Conservation (phyloP, 371 early-diverging fungal species). For the Saksenaea vasiformis region DNA sequence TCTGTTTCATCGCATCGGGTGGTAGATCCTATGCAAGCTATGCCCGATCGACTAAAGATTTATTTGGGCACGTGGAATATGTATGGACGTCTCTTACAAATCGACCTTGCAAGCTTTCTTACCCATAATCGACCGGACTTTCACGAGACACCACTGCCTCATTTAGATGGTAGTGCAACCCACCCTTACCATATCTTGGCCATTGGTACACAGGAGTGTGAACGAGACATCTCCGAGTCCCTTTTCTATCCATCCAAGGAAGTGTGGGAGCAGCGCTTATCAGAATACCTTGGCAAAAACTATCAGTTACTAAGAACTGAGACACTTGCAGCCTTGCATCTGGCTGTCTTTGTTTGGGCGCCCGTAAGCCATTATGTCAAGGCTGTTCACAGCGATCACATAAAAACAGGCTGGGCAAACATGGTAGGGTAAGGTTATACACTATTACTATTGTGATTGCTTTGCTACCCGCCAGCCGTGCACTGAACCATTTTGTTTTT, state of each 20-base stretch:
- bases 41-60: slow-evolving; percentile 50
- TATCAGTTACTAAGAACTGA: slow-evolving; percentile 62
- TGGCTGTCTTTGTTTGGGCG: slow-evolving; percentile 70
- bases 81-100: slow-evolving; percentile 62
- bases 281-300: slow-evolving; percentile 43
- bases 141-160: slow-evolving; percentile 13
- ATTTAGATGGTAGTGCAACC: slow-evolving; percentile 17
- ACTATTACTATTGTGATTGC: not conserved
- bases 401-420: slow-evolving; percentile 43
- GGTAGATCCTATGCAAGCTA: not conserved
- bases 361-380: slow-evolving; percentile 52
- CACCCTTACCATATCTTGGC: slow-evolving; percentile 68
- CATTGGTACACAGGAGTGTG: slow-evolving; percentile 80
- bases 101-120: slow-evolving; percentile 34
- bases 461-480: not conserved
- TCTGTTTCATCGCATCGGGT: not conserved
- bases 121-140: slow-evolving; percentile 18
- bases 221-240: slow-evolving; percentile 61
- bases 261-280: slow-evolving; percentile 61
- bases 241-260: slow-evolving; percentile 64
- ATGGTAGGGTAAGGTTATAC: slow-evolving; percentile 32
- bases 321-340: slow-evolving; percentile 69
- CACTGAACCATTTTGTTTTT: not conserved
- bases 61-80: slow-evolving; percentile 81
- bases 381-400: slow-evolving; percentile 36